These are phyloP conservation scores for Rutstroemia sydowiana DNA, from an alignment of 2,329 filamentous ascomycete genomes.

Conservation along the genomic window DNA sequence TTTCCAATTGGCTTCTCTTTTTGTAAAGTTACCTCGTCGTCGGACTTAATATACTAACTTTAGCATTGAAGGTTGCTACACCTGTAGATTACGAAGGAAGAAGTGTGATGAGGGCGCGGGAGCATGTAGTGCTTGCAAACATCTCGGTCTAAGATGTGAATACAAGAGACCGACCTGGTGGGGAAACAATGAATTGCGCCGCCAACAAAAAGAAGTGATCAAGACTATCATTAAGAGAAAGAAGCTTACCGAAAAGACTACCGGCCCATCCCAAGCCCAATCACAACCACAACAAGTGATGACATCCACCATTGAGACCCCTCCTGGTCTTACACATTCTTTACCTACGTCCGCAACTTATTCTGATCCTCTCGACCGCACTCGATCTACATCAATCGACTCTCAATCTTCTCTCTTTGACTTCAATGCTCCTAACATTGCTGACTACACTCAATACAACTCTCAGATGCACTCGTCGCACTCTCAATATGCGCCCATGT, in stretches of 20 bases:
- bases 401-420: slow-evolving; percentile 71
- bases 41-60: slow-evolving; percentile 41
- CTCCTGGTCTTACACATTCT: slow-evolving; percentile 73
- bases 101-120: slow-evolving; percentile 62
- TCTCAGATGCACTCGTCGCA: slow-evolving; percentile 49
- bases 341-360: slow-evolving; percentile 74
- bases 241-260: slow-evolving; percentile 82
- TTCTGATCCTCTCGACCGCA: slow-evolving; percentile 66
- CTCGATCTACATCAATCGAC: slow-evolving; percentile 70
- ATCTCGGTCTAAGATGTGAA: slow-evolving; percentile 78
- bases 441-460: slow-evolving; percentile 55
- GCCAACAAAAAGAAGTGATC: slow-evolving; percentile 86
- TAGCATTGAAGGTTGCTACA: slow-evolving; percentile 51
- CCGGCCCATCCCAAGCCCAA: slow-evolving; percentile 42
- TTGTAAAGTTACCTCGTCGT: slow-evolving; percentile 30
- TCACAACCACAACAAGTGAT: slow-evolving; percentile 41
- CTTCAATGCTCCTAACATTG: slow-evolving; percentile 53
- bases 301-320: slow-evolving; percentile 49
- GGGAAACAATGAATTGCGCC: slow-evolving; percentile 83
- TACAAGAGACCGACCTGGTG: slow-evolving; percentile 98
- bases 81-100: slow-evolving; percentile 58
- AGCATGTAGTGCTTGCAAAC: slow-evolving; percentile 57
- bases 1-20: slow-evolving; percentile 36
- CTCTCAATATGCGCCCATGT: slow-evolving; percentile 36
- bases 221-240: slow-evolving; percentile 97